Conservation (phyloP, 2,329 filamentous ascomycete genomes). For the Fusarium sp. region DNA sequence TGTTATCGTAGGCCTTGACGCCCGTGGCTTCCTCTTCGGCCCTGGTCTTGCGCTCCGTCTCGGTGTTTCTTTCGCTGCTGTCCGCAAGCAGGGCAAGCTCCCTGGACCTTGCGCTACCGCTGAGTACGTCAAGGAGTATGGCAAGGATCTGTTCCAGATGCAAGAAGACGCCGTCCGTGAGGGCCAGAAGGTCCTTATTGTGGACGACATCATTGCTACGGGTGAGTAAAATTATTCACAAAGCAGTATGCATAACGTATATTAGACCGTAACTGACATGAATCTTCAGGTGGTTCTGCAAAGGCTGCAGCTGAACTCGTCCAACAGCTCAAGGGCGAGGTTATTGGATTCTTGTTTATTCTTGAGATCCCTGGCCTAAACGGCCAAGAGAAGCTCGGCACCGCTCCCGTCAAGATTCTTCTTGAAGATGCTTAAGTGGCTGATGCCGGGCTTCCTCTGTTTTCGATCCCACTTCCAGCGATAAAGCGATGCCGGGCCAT, state of each 20-base stretch:
- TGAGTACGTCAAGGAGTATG: constrained; percentile 94
- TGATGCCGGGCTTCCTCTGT: constrained; percentile 19
- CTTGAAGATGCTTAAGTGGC: constrained; percentile 64
- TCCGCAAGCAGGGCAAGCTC: constrained; percentile 95
- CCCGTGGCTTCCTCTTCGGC: constrained; percentile 94
- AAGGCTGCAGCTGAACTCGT: constrained; percentile 89
- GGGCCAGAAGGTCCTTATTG: constrained; percentile 90
- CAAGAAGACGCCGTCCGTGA: constrained; percentile 85
- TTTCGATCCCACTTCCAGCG: constrained; percentile 30
- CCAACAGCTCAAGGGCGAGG: constrained; percentile 83
- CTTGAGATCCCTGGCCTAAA: constrained; percentile 95
- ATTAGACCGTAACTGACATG: constrained; percentile 30
- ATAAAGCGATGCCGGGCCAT: constrained; percentile 27
- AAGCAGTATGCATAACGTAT: constrained; percentile 18
- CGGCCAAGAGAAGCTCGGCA: constrained; percentile 88
- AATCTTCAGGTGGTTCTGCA: constrained; percentile 82
- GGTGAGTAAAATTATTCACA: constrained; percentile 67
- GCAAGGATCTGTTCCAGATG: constrained; percentile 95
- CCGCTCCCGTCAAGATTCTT: constrained; percentile 82
- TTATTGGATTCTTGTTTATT: constrained; percentile 93
- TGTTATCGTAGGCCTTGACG: constrained; percentile 92
- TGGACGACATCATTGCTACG: constrained; percentile 98
- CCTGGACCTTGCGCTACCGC: constrained; percentile 89
- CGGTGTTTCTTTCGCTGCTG: constrained; percentile 88
- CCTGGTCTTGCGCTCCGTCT: constrained; percentile 87